Evolutionary conservation across 192 early-diverging fungal genomes (phyloP).

Genomic region (Endogone sp.): DNA sequence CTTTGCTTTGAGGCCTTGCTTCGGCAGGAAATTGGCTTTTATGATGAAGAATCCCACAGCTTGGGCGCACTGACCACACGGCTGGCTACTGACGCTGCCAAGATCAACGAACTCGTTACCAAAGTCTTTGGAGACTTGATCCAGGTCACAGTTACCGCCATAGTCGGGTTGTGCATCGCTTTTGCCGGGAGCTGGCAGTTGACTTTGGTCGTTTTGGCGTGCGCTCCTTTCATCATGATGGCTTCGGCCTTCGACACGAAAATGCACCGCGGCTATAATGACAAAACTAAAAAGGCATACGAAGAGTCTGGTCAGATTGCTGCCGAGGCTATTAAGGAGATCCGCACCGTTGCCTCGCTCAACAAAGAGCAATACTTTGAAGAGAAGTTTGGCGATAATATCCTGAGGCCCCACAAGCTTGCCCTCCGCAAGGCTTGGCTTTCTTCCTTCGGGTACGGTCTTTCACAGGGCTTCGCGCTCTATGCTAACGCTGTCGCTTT

Average conservation of each 20-base stretch:
- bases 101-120: slow-evolving; percentile 48
- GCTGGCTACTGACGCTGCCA: slow-evolving; percentile 73
- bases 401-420: slow-evolving; percentile 62
- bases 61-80: slow-evolving; percentile 77
- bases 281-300: slow-evolving; percentile 68
- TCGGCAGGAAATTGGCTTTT: slow-evolving; percentile 82
- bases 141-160: slow-evolving; percentile 21
- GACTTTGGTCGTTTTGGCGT: slow-evolving; percentile 68
- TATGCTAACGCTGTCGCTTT: slow-evolving; percentile 72
- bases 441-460: slow-evolving; percentile 69
- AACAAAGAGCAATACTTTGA: slow-evolving; percentile 71
- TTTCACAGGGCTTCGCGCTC: slow-evolving; percentile 68
- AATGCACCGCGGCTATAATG: slow-evolving; percentile 53
- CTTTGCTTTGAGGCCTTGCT: slow-evolving; percentile 67
- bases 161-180: slow-evolving; percentile 46
- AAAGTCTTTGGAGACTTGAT: slow-evolving; percentile 35
- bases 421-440: slow-evolving; percentile 60
- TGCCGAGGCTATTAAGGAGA: slow-evolving; percentile 77
- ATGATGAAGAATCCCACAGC: slow-evolving; percentile 71
- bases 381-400: slow-evolving; percentile 54
- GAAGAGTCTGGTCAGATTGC: slow-evolving; percentile 78
- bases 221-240: slow-evolving; percentile 55
- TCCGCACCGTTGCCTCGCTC: slow-evolving; percentile 84
- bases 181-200: slow-evolving; percentile 78
- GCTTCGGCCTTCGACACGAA: slow-evolving; percentile 49